Conservation (phyloP, 192 early-diverging fungal species). For the Thamnidium elegans region DNA sequence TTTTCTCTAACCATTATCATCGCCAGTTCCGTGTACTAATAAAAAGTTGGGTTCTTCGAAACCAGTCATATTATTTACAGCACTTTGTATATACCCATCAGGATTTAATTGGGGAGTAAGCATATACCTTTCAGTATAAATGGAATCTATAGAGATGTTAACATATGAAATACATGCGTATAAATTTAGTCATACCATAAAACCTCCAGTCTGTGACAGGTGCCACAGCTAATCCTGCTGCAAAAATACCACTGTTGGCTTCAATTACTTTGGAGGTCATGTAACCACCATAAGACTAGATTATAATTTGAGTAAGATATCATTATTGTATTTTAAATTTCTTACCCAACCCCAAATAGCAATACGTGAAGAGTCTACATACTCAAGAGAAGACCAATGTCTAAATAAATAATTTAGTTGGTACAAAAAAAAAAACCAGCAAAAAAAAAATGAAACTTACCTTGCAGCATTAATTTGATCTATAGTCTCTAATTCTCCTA, state of each 20-base stretch:
- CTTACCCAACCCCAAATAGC: constrained; percentile 95
- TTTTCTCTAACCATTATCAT: constrained; percentile 62
- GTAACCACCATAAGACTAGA: constrained; percentile 88
- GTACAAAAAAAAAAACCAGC: too few species aligned
- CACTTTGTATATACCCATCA: constrained; percentile 74
- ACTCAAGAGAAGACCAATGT: constrained; percentile 60
- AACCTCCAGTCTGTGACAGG: constrained; percentile 93
- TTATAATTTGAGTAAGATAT: neutral
- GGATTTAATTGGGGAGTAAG: constrained; percentile 76
- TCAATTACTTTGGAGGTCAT: constrained; percentile 84
- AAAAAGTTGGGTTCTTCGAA: constrained; percentile 79
- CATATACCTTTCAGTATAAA: constrained; percentile 98
- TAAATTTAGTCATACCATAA: constrained; percentile 34
- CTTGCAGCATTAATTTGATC: constrained; percentile 87
- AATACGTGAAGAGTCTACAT: constrained; percentile 75
- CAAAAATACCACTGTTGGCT: constrained; percentile 76
- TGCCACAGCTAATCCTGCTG: constrained; percentile 87
- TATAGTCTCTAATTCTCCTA: constrained; percentile 81
- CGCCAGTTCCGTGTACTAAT: constrained; percentile 87
- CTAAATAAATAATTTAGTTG: constrained; percentile 4
- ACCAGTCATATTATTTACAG: constrained; percentile 75
- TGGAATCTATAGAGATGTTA: constrained; percentile 54
- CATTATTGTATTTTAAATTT: neutral
- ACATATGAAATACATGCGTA: neutral
- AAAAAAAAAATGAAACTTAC: too few species aligned